Conservation (phyloP, 352 stramenopile species). For the Phytophthora idaei region DNA sequence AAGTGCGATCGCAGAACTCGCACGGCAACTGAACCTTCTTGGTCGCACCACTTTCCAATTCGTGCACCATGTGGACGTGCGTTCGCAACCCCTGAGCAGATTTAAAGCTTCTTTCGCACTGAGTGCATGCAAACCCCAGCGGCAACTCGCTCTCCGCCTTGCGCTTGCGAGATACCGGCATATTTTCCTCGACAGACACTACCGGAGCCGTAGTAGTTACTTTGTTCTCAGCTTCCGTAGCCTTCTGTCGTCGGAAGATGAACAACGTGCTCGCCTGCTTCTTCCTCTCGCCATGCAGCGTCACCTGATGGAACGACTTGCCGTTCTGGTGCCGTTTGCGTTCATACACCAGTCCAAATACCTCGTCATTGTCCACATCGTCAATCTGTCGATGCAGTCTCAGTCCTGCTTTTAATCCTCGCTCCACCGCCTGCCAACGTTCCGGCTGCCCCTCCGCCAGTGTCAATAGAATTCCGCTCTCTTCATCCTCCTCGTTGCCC, state of each 20-base stretch:
- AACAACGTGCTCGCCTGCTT: constrained; percentile 75
- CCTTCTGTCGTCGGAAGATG: constrained; percentile 42
- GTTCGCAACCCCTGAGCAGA: constrained; percentile 75
- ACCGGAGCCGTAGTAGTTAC: too few species aligned
- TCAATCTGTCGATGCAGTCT: constrained; percentile 47
- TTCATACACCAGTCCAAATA: constrained; percentile 59
- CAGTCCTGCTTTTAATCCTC: constrained; percentile 52
- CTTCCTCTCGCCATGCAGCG: constrained; percentile 69
- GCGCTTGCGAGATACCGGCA: constrained; percentile 35
- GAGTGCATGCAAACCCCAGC: constrained; percentile 45
- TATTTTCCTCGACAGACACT: neutral
- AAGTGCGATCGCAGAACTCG: constrained; percentile 59
- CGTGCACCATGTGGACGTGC: constrained; percentile 87
- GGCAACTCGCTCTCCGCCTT: constrained; percentile 41
- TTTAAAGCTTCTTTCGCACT: constrained; percentile 74
- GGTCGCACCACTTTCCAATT: constrained; percentile 43
- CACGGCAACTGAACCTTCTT: constrained; percentile 43
- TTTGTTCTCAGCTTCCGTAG: neutral
- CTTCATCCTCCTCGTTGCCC: constrained; percentile 13
- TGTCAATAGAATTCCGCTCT: constrained; percentile 59
- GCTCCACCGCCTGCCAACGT: constrained; percentile 71
- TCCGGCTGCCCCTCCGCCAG: constrained; percentile 77
- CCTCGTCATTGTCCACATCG: constrained; percentile 51
- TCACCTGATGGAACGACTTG: constrained; percentile 84
- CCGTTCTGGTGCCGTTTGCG: constrained; percentile 90